Evolutionary conservation across 2,329 filamentous ascomycete genomes (phyloP), one percentile per base, ranked within the genome.

Genomic region (Chrysoporthe cubensis): DNA sequence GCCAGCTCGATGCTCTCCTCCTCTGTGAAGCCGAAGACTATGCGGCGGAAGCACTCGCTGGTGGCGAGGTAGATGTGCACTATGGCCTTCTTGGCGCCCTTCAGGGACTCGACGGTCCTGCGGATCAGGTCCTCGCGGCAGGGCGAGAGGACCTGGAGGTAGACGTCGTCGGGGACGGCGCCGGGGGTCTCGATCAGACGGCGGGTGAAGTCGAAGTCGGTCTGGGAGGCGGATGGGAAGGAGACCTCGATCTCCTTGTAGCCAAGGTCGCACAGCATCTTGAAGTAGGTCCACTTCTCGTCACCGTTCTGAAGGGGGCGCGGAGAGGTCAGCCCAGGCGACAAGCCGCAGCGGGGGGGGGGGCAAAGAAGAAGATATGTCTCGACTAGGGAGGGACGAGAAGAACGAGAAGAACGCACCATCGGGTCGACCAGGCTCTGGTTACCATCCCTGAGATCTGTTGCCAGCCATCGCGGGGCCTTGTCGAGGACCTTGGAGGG

Each of bases 191-290:
- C 90, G 71, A 97, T 88, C 73, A 98, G 84, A 75, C 90, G 89
- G 73, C 93, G 87, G 52, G 94, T 97, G 77, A 98, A 98, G 83
- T 97, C 93, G 83, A 94, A 98, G 82, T 98, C 96, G 75, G 92
- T 97, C 77, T 97, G 91, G 50, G 94, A 97, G 16, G 95, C 94
- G 0, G 94, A 97, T 62, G 95, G 95, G 81, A 97, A 98, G 4
- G 94, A 96, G 26, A 97, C 91, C 78, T 98, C 95, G 72, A 98
- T 97, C 81, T 98, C 95, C 82, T 97, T 98, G 86, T 96, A 98
- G 74, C 96, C 95, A 62, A 97, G 86, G 70, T 95, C 89, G 75
- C 91, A 88, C 65, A 98, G 88, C 93, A 97, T 96, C 81, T 94
- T 90, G 85, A 98, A 98, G 85, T 94, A 98, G 70, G 86, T 85